Base-by-base conservation (phyloP, 2,329 filamentous ascomycete species). In the Botrytis tulipae region DNA sequence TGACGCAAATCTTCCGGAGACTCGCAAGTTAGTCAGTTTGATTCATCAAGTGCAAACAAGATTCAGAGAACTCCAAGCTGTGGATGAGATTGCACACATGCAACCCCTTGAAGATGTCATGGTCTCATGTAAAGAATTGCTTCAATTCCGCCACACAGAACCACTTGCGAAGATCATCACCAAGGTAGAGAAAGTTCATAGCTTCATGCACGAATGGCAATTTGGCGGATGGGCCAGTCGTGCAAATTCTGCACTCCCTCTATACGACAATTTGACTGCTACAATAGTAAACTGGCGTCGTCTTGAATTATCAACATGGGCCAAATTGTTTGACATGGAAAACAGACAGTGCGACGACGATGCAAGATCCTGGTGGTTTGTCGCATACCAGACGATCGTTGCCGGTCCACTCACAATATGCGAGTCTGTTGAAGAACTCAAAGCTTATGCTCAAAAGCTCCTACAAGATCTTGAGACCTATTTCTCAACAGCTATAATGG, bases 351-450 rank as follows among this genome's bases (percentile, higher is more conserved):
- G 91, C 78, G 86, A 91, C 35, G 88, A 93, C 67, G 91, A 94
- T 79, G 94, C 95, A 3, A 91, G 90, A 78, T 91, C 92, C 25
- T 99, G 96, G 96, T 99, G 95, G 91, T 99, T 98, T 78, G 88
- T 98, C 74, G 94, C 95, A 1, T 99, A 98, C 79, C 94, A 98
- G 82, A 93, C 92, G 7, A 89, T 97, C 60, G 88, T 99, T 77
- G 91, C 90, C 76, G 91, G 90, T 4, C 92, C 95, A 0, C 85
- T 93, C 71, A 87, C 89, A 32, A 86, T 95, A 74, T 84, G 88
- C 0, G 86, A 89, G 73, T 86, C 87, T 37, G 86, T 85, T 1
- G 83, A 87, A 35, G 87, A 90, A 65, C 83, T 97, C 73, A 84
- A 85, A 51, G 82, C 84, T 25, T 93, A 97, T 80, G 86, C 89